Conservation (phyloP, 192 early-diverging fungal species). For the Entrophospora sp. region DNA sequence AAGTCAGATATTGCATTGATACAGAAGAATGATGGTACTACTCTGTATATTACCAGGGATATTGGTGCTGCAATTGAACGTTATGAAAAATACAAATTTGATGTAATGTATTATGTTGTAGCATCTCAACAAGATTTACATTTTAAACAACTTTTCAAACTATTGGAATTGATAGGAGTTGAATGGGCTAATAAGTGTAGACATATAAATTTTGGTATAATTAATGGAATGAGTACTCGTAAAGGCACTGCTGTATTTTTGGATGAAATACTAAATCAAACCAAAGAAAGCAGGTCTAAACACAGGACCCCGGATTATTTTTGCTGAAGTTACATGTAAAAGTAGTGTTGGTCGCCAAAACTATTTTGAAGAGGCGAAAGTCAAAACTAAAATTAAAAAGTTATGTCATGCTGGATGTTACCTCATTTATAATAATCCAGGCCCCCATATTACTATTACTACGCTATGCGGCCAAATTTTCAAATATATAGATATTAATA, state of each 20-base stretch:
- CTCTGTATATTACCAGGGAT: conserved; percentile 92
- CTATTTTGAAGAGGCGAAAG: too few species aligned
- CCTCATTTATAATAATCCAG: too few species aligned
- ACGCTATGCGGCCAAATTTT: too few species aligned
- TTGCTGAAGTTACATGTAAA: too few species aligned
- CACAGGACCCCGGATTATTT: too few species aligned
- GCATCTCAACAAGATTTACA: conserved; percentile 86
- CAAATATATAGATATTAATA: too few species aligned
- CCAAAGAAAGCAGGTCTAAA: too few species aligned
- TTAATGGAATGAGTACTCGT: conserved; percentile 92
- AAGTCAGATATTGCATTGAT: conserved; percentile 80
- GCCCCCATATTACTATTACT: too few species aligned
- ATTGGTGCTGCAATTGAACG: conserved; percentile 93
- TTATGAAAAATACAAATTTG: conserved; percentile 78
- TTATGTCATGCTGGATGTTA: too few species aligned
- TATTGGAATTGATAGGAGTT: conserved; percentile 69
- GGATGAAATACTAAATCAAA: conserved; percentile 84
- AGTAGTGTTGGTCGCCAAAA: too few species aligned
- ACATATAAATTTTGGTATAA: conserved; percentile 93
- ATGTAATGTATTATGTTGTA: conserved; percentile 90
- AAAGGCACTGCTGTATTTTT: conserved; percentile 93
- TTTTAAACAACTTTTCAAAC: conserved; percentile 92
- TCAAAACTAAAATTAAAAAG: too few species aligned
- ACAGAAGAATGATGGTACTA: conserved; percentile 84
- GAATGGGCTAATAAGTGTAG: conserved; percentile 76